Evolutionary conservation across 2,329 filamentous ascomycete genomes (phyloP), one percentile per base, ranked within the genome.

Genomic region (Penicillium sp.): DNA sequence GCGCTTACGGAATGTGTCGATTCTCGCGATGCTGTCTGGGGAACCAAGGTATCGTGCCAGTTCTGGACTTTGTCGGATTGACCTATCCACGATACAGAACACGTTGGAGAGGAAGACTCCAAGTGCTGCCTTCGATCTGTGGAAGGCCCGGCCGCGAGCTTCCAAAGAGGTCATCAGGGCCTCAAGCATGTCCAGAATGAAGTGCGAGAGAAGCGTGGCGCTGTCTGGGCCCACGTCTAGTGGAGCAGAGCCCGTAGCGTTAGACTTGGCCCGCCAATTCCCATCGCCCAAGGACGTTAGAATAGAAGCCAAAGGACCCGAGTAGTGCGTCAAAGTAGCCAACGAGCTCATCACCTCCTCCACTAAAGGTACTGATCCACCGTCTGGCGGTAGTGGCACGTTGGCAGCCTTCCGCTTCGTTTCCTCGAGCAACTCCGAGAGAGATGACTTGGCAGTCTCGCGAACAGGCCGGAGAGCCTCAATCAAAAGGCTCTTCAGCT

Each of bases 61-160:
- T 43, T 96, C 92, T 0, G 91, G 66, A 53, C 65, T 96, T 46
- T 86, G 85, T 47, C 86, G 85, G 53, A 97, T 91, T 77, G 89
- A 89, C 54, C 92, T 89, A 65, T 96, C 91, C 48, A 97, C 83
- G 46, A 96, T 85, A 55, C 88, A 85, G 55, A 96, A 84, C 59
- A 87, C 91, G 75, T 99, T 99, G 45, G 91, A 91, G 49, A 97
- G 78, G 71, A 97, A 97, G 16, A 97, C 91, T 24, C 92, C 94
- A 47, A 92, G 83, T 4, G 90, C 79, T 22, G 87, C 86, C 72
- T 92, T 94, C 56, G 84, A 85, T 68, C 92, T 92, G 54, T 94
- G 83, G 42, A 94, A 72, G 8, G 82, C 69, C 29, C 88, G 85
- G 4, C 88, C 86, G 60, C 92, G 94, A 56, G 83, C 79, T 59